A percentile compares a stretch with the other conserved stretches of the same genome.
Evolutionary conservation across 2,329 filamentous ascomycete species (phyloP).

Genomic region (Talaromyces albobiverticillius): DNA sequence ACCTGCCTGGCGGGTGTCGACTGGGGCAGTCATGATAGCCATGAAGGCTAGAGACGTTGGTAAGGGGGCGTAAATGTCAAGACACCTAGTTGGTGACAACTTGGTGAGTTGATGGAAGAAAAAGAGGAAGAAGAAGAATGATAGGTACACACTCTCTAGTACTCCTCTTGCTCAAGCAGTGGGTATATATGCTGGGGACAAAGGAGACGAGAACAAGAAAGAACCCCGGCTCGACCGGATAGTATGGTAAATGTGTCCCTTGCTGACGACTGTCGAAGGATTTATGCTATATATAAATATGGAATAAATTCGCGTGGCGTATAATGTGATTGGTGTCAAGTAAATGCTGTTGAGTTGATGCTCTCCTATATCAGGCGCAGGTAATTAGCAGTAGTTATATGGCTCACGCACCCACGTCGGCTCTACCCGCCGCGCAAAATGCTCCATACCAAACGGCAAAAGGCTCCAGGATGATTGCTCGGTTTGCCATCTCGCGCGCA

Average conservation of each 20-base stretch:
- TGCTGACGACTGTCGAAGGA: not conserved
- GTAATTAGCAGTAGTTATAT: too few species aligned
- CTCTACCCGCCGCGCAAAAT: conserved; percentile 6
- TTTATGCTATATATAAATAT: not conserved
- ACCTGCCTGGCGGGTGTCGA: not conserved
- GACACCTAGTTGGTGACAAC: not conserved
- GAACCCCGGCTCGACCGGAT: not conserved
- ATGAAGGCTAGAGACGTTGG: not conserved
- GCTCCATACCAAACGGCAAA: not conserved
- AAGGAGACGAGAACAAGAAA: not conserved
- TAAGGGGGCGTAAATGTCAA: too few species aligned
- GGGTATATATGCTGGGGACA: too few species aligned
- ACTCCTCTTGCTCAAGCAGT: too few species aligned
- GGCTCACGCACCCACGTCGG: too few species aligned
- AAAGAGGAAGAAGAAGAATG: too few species aligned
- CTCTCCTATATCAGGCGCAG: too few species aligned
- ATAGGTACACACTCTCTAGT: too few species aligned
- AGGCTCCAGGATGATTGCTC: too few species aligned
- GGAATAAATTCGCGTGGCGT: too few species aligned
- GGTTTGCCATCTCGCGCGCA: not conserved
- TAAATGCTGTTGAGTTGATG: not conserved
- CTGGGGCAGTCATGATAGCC: not conserved
- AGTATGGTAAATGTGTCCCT: not conserved
- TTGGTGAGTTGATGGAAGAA: not conserved
- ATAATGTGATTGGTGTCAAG: too few species aligned